Evolutionary conservation across 2,329 filamentous ascomycete genomes (phyloP).

Genomic region (Epichloe baconii): DNA sequence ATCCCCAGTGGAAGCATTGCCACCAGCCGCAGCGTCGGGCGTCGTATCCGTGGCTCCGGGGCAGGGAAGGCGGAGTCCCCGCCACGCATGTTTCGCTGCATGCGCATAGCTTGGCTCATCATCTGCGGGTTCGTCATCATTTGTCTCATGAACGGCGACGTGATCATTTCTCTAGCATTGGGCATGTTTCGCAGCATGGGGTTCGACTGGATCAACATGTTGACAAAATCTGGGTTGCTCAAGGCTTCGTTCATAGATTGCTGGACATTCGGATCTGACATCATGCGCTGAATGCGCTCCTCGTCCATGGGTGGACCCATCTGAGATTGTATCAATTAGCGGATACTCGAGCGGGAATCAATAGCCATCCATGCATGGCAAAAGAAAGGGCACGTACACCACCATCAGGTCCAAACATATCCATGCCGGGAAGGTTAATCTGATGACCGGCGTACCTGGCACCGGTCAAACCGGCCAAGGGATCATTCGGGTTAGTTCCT

Average conservation of each 20-base stretch:
- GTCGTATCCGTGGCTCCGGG: constrained; percentile 81
- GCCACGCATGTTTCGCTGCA: constrained; percentile 60
- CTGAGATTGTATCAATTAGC: constrained; percentile 30
- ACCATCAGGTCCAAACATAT: constrained; percentile 87
- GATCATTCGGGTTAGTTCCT: constrained; percentile 67
- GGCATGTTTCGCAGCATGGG: constrained; percentile 67
- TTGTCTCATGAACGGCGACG: constrained; percentile 74
- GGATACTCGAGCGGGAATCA: constrained; percentile 6
- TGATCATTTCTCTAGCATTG: constrained; percentile 70
- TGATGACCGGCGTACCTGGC: constrained; percentile 81
- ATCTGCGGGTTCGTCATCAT: constrained; percentile 90
- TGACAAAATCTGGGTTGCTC: constrained; percentile 85
- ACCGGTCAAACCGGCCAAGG: constrained; percentile 78
- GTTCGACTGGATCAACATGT: constrained; percentile 88
- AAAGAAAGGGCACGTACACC: constrained; percentile 50
- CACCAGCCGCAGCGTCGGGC: constrained; percentile 32
- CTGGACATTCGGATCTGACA: constrained; percentile 77
- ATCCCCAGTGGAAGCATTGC: constrained; percentile 17
- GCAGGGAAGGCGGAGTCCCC: constrained; percentile 61
- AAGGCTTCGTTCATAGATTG: constrained; percentile 88
- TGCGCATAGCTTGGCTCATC: constrained; percentile 67
- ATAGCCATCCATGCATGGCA: background rate
- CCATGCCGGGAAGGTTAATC: constrained; percentile 71
- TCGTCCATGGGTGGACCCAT: constrained; percentile 80
- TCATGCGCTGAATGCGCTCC: constrained; percentile 71